Conservation (phyloP, 371 early-diverging fungal species). For the Nematocida sp. region DNA sequence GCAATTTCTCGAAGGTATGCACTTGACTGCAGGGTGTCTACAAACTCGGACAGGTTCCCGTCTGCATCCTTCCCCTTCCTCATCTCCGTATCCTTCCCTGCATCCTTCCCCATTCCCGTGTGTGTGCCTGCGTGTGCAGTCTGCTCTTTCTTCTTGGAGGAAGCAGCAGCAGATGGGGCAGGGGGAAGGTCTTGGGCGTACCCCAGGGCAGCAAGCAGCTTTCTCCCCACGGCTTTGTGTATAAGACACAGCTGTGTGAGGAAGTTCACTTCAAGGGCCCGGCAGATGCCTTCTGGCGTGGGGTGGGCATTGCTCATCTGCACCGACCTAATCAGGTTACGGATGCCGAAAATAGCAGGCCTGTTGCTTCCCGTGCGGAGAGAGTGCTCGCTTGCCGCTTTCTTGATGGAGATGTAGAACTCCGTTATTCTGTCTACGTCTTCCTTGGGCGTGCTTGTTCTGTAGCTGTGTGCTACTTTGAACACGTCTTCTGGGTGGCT, state of each 20-base stretch:
- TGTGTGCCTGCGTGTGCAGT: too few relatives aligned
- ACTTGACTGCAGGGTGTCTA: slow-evolving; percentile 78
- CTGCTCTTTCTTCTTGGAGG: slow-evolving; percentile 27
- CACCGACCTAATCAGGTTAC: slow-evolving; percentile 39
- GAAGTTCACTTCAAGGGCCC: slow-evolving; percentile 14
- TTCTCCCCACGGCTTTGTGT: slow-evolving; percentile 68
- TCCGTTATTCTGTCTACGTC: slow-evolving; percentile 2
- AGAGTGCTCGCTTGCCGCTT: background rate
- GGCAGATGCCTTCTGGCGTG: background rate
- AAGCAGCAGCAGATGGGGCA: slow-evolving; percentile 66
- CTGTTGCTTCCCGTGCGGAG: slow-evolving; percentile 35
- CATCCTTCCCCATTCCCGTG: too few relatives aligned
- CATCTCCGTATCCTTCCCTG: background rate
- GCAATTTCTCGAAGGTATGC: slow-evolving; percentile 76
- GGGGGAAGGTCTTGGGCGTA: slow-evolving; percentile 64
- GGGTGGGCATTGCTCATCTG: slow-evolving; percentile 22
- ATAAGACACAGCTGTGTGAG: slow-evolving; percentile 56
- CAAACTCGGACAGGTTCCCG: slow-evolving; percentile 66
- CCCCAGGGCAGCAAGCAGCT: slow-evolving; percentile 72
- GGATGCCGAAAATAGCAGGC: slow-evolving; percentile 37
- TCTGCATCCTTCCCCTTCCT: background rate
- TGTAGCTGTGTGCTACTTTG: slow-evolving; percentile 19
- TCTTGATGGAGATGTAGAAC: slow-evolving; percentile 36
- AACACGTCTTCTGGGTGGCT: slow-evolving; percentile 27
- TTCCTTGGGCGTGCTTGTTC: background rate